A percentile compares a stretch with the other conserved stretches of the same genome.
Conservation (phyloP, 345 rosid genomes). For the Syzygium jambos region DNA sequence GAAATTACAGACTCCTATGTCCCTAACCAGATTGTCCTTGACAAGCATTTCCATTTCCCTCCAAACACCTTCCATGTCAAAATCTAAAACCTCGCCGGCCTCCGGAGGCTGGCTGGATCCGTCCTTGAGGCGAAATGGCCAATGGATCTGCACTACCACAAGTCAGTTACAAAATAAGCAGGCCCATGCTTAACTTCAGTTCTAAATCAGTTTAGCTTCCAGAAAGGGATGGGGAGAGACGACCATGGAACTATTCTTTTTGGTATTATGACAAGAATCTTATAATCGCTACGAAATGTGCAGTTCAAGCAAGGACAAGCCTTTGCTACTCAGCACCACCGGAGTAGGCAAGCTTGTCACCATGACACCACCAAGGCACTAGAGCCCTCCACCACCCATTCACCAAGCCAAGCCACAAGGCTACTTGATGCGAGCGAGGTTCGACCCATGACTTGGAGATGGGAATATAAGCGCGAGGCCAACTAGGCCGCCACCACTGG, state of each 20-base stretch:
- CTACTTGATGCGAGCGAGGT: neutral
- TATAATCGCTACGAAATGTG: neutral
- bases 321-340: neutral
- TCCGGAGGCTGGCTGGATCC: constrained; percentile 42
- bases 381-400: neutral
- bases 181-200: neutral
- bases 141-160: constrained; percentile 31
- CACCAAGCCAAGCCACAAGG: neutral
- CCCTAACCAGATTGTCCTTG: constrained; percentile 28
- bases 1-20: constrained; percentile 21
- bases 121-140: constrained; percentile 44
- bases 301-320: neutral
- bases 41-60: constrained; percentile 47
- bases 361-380: neutral
- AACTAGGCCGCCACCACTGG: accelerated
- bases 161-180: neutral
- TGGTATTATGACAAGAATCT: neutral
- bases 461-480: accelerated
- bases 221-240: neutral
- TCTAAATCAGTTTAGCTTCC: neutral
- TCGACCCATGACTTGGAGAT: neutral
- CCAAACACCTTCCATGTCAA: constrained; percentile 60
- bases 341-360: neutral
- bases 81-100: constrained; percentile 33
- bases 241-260: accelerated